Percentiles rank a stretch among this genome's conserved stretches.
These are phyloP conservation scores for Zygoascus sp. DNA, from an alignment of 1,139 yeast genomes.

Conservation along the genomic window DNA sequence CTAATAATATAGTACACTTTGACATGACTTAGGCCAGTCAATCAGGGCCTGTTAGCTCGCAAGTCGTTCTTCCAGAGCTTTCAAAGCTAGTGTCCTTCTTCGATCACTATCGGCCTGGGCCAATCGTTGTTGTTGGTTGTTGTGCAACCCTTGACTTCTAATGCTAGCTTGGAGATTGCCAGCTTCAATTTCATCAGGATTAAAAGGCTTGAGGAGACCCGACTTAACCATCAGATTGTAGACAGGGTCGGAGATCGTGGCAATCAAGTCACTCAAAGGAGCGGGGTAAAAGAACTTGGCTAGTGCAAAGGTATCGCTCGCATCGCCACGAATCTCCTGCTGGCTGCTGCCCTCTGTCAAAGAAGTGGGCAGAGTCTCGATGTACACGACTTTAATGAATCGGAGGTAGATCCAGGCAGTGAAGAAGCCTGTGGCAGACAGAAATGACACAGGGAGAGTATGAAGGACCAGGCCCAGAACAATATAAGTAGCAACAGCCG, in stretches of 20 bases:
- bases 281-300: conserved; percentile 74
- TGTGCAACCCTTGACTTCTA: conserved; percentile 40
- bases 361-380: conserved; percentile 33
- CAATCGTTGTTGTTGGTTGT: conserved; percentile 15
- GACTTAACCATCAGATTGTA: conserved; percentile 51
- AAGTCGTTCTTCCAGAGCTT: conserved; percentile 68
- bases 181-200: conserved; percentile 65
- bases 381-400: conserved; percentile 55
- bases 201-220: conserved; percentile 60
- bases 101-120: conserved; percentile 62
- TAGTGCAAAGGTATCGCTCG: conserved; percentile 82
- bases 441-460: conserved; percentile 34
- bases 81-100: conserved; percentile 78
- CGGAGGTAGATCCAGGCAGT: conserved; percentile 72
- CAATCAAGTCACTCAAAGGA: conserved; percentile 43
- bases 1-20: too few relatives aligned
- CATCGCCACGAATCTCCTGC: conserved; percentile 63
- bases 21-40: not conserved
- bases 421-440: conserved; percentile 66
- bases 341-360: conserved; percentile 22
- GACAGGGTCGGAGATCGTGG: conserved; percentile 49
- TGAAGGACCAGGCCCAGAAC: conserved; percentile 28
- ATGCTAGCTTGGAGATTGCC: conserved; percentile 58
- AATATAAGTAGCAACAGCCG: conserved; percentile 45
- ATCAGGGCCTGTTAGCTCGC: conserved; percentile 2